Base-by-base conservation (phyloP, 345 rosid species). In the Lagerstroemia speciosa region DNA sequence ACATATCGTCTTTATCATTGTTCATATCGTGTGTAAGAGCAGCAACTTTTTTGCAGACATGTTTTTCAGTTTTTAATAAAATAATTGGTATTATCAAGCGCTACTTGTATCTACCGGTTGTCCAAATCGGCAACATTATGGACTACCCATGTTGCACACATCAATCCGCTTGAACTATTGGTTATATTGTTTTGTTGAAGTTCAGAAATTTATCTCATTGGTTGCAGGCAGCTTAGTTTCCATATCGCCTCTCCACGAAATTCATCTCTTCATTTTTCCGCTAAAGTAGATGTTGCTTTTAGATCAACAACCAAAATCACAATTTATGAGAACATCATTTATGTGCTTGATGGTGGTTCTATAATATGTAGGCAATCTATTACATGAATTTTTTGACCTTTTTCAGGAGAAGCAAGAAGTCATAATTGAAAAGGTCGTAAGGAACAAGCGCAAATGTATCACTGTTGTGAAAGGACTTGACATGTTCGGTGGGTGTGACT, bases 381-480 rank as follows among this genome's bases (percentile, higher is more conserved):
- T 19, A 29, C 29, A 43, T 24, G 48, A 41, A 9, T 37, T 8
- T 6, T 69, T 53, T 50, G 41, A 48, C 48, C 40, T 34, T 26
- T 66, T 66, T 67, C 68, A 93, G 98, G 98, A 89, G 11, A 87
- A 83, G 72, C 97, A 79, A 79, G 98, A 91, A 84, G 95, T 93
- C 74, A 73, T 93, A 29, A 87, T 93, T 15, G 97, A 91, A 68
- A 91, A 93, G 82, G 89, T 93, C 58, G 86, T 86, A 34, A 93
- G 98, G 63, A 91, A 89, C 82, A 91, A 90, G 88, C 91, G 97
- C 66, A 93, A 93, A 74, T 84, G 95, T 75, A 93, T 93, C 79
- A 89, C 97, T 72, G 83, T 87, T 32, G 89, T 93, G 32, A 91
- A 93, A 83, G 98, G 98, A 69, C 81, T 93, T 72, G 98, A 93